Evolutionary conservation across 805 yeast genomes (phyloP).

Genomic region (Kuraishia piskuri): DNA sequence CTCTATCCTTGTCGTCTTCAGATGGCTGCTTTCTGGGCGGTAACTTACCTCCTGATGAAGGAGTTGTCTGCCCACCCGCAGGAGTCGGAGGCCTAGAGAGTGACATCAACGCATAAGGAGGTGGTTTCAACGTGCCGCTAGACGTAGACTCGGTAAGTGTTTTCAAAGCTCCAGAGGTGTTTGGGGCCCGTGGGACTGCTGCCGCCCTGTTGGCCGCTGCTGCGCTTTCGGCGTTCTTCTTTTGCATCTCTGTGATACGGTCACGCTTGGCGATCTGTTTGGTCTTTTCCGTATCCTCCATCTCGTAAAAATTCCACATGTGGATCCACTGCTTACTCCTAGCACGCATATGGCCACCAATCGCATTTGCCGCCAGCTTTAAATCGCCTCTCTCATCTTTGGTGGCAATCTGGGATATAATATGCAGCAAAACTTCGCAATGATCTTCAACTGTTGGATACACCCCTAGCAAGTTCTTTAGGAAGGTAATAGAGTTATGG

Average conservation of each 20-base stretch:
- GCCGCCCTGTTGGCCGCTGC: conserved; percentile 1
- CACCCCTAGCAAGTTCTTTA: conserved; percentile 53
- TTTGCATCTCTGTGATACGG: conserved; percentile 6
- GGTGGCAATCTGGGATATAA: conserved; percentile 37
- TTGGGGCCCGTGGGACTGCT: not conserved
- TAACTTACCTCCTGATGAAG: not conserved
- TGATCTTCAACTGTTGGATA: conserved; percentile 68
- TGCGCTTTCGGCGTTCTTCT: conserved; percentile 1
- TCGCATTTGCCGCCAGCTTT: conserved; percentile 66
- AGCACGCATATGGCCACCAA: conserved; percentile 56
- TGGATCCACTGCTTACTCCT: conserved; percentile 41
- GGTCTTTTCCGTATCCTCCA: conserved; percentile 34
- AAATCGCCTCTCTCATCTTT: conserved; percentile 72
- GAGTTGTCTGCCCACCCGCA: not conserved
- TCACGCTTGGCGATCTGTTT: conserved; percentile 15
- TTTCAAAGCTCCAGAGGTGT: not conserved
- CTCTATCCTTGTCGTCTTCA: not conserved
- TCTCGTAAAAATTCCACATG: conserved; percentile 47
- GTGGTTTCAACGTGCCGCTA: not conserved
- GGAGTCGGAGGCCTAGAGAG: conserved; percentile 1
- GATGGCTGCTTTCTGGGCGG: not conserved
- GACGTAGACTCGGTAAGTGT: not conserved
- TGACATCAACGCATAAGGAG: conserved; percentile 2
- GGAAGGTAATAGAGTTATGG: conserved; percentile 69
- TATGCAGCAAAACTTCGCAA: conserved; percentile 39